Conservation (phyloP, 495 filamentous ascomycete species). For the Staphylotrichum tortipilum region DNA sequence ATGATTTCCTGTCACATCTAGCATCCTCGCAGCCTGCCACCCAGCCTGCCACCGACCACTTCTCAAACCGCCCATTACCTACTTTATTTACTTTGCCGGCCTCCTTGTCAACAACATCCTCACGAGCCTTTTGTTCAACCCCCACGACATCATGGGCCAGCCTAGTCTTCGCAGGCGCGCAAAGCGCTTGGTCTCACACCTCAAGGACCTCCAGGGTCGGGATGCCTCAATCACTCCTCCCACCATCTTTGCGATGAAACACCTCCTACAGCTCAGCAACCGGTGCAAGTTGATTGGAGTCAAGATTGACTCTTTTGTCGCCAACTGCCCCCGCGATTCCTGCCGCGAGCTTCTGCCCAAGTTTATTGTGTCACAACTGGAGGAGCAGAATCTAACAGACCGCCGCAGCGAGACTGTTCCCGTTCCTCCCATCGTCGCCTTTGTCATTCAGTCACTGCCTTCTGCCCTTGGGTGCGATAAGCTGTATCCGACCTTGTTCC, state of each 20-base stretch:
- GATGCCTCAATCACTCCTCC: slow-evolving; percentile 7
- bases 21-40: too few relatives aligned
- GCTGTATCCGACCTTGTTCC: slow-evolving; percentile 23
- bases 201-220: slow-evolving; percentile 8
- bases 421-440: slow-evolving; percentile 17
- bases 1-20: not conserved
- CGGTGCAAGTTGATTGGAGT: slow-evolving; percentile 10
- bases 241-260: slow-evolving; percentile 10
- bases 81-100: too few relatives aligned
- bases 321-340: not conserved
- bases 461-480: not conserved
- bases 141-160: not conserved
- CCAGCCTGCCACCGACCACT: too few relatives aligned
- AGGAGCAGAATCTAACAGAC: slow-evolving; percentile 28
- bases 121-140: not conserved
- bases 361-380: slow-evolving; percentile 31
- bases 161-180: slow-evolving; percentile 2
- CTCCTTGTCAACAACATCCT: not conserved
- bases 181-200: slow-evolving; percentile 2
- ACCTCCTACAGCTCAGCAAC: slow-evolving; percentile 7
- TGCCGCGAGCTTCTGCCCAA: slow-evolving; percentile 9
- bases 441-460: slow-evolving; percentile 16
- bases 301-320: slow-evolving; percentile 3
- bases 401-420: slow-evolving; percentile 9
- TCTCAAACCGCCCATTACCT: not conserved